Conservation (phyloP, 768 basidiomycete species). For the Boletus rufocinnamomeus region DNA sequence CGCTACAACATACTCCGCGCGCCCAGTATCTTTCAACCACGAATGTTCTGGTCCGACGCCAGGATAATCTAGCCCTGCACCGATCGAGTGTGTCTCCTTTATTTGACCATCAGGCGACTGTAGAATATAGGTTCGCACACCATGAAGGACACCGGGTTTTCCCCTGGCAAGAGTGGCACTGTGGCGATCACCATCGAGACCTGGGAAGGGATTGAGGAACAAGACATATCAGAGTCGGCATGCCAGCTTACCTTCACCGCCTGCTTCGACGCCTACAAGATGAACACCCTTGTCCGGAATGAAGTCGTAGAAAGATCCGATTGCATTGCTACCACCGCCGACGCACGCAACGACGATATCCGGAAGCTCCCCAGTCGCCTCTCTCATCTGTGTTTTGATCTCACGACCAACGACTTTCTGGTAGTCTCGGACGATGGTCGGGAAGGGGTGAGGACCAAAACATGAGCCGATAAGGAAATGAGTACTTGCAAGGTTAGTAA, state of each 20-base stretch:
- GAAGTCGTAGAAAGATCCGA: not conserved
- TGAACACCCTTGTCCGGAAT: not conserved
- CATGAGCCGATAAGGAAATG: conserved; percentile 7
- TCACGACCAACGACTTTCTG: conserved; percentile 3
- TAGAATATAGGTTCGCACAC: not conserved
- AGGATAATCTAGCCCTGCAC: not conserved
- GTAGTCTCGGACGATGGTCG: conserved; percentile 4
- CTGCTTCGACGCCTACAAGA: not conserved
- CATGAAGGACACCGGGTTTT: not conserved
- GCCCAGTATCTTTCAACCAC: not conserved
- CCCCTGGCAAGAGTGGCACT: conserved; percentile 3
- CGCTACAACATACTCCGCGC: conserved; percentile 2
- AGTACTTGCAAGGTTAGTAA: not conserved
- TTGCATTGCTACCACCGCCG: conserved; percentile 1
- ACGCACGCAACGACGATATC: conserved; percentile 1
- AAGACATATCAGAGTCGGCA: not conserved
- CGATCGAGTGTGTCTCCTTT: not conserved
- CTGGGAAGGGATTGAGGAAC: not conserved
- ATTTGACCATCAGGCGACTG: not conserved
- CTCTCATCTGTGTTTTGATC: not conserved
- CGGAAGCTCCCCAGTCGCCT: not conserved
- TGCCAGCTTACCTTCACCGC: not conserved
- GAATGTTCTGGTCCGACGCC: not conserved
- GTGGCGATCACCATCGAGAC: conserved; percentile 3
- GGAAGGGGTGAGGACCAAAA: conserved; percentile 5